Percentiles rank a stretch among this genome's conserved stretches.
Evolutionary conservation across 495 filamentous ascomycete species (phyloP).

Genomic region (Xylona heveae): DNA sequence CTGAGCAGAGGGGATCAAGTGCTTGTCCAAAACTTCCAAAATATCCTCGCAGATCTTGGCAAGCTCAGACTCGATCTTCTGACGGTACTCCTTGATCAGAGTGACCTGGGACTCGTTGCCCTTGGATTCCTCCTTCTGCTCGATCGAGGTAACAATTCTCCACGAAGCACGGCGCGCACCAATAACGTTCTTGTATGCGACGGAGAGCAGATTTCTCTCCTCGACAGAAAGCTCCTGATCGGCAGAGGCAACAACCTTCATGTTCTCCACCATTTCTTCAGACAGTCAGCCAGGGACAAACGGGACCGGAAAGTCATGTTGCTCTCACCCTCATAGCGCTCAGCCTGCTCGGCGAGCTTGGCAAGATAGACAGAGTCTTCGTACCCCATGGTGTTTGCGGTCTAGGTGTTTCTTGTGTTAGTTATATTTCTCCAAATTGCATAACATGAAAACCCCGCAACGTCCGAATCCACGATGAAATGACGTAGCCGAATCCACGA

Average conservation of each 20-base stretch:
- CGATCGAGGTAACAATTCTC: constrained; percentile 99
- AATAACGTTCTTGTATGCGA: constrained; percentile 99
- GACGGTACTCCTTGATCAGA: constrained; percentile 97
- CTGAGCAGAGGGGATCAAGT: constrained; percentile 91
- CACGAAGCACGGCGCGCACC: constrained; percentile 96
- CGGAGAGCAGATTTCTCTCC: constrained; percentile 96
- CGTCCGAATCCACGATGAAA: too few relatives aligned
- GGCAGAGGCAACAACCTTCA: constrained; percentile 95
- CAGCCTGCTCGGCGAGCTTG: constrained; percentile 99
- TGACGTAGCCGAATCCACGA: too few relatives aligned
- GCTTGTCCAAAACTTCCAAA: constrained; percentile 85
- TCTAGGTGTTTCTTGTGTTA: constrained; percentile 5
- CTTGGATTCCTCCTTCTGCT: constrained; percentile 99
- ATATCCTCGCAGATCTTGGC: constrained; percentile 99
- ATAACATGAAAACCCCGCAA: not conserved
- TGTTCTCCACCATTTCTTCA: constrained; percentile 99
- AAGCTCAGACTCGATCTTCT: constrained; percentile 97
- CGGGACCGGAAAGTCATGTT: not conserved
- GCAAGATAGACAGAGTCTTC: constrained; percentile 99
- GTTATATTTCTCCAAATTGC: constrained; percentile 2
- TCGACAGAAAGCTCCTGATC: constrained; percentile 96
- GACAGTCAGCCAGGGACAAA: not conserved
- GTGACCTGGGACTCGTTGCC: constrained; percentile 84
- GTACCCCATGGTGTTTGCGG: constrained; percentile 69
- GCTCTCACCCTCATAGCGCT: constrained; percentile 99